Percentiles rank a stretch among this genome's conserved stretches.
phyloP scores from a whole-genome alignment of 805 yeast species.

The Metschnikowia sp. region DNA sequence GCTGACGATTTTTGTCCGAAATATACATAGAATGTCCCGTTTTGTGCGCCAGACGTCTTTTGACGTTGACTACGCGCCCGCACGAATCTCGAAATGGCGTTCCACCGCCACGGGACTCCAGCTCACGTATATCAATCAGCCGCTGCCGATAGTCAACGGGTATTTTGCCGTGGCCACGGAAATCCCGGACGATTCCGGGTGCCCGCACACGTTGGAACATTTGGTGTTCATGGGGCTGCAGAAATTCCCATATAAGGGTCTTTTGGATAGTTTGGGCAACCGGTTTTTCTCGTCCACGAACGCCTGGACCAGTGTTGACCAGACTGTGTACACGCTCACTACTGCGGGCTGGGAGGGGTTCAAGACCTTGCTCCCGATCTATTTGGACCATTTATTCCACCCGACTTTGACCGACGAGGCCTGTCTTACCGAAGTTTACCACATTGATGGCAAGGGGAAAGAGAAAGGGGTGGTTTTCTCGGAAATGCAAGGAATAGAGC shows the following conservation, averaged over 20 bases:
- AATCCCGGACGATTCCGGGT: slow-evolving; percentile 79
- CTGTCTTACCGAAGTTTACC: slow-evolving; percentile 91
- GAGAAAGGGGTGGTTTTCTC: slow-evolving; percentile 97
- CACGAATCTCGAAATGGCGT: slow-evolving; percentile 67
- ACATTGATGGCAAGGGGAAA: slow-evolving; percentile 83
- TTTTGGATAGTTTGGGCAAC: slow-evolving; percentile 83
- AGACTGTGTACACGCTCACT: slow-evolving; percentile 85
- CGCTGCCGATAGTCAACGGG: slow-evolving; percentile 89
- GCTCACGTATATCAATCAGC: slow-evolving; percentile 68
- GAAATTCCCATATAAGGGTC: slow-evolving; percentile 86
- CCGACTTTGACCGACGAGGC: slow-evolving; percentile 90
- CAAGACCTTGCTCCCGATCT: slow-evolving; percentile 75
- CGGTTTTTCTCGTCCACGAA: slow-evolving; percentile 81
- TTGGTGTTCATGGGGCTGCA: slow-evolving; percentile 91
- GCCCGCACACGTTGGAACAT: slow-evolving; percentile 95
- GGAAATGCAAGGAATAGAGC: slow-evolving; percentile 94
- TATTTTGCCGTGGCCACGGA: slow-evolving; percentile 95
- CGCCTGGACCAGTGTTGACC: slow-evolving; percentile 97
- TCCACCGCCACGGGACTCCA: slow-evolving; percentile 82
- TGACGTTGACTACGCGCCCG: slow-evolving; percentile 73
- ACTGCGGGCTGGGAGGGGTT: slow-evolving; percentile 98
- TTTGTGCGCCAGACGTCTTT: slow-evolving; percentile 42
- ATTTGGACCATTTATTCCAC: slow-evolving; percentile 78
- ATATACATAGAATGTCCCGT: slow-evolving; percentile 7
- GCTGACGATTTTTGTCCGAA: too few relatives aligned